A percentile compares a stretch with the other conserved stretches of the same genome.
Conservation (phyloP, 176 grass and related monocot species). For the Bothriochloa decipiens region DNA sequence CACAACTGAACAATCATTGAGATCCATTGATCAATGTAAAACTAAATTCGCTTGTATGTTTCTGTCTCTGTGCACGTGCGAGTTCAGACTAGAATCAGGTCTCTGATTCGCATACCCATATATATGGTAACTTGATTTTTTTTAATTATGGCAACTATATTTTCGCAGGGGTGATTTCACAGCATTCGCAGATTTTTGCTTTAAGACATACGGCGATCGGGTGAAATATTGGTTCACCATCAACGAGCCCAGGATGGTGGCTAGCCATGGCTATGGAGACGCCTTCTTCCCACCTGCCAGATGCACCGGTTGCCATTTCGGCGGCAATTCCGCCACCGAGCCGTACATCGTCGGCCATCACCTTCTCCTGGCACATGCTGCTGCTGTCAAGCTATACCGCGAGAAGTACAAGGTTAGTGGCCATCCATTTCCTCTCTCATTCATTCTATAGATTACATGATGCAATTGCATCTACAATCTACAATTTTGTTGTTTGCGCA, state of each 20-base stretch:
- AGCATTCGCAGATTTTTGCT: conserved; percentile 74
- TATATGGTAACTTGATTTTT: too few relatives aligned
- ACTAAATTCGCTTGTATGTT: not conserved
- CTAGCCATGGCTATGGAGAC: conserved; percentile 75
- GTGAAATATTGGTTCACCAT: conserved; percentile 95
- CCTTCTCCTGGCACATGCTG: conserved; percentile 75
- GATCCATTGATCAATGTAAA: too few relatives aligned
- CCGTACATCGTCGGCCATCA: conserved; percentile 82
- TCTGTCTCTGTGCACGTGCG: too few relatives aligned
- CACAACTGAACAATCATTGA: too few relatives aligned
- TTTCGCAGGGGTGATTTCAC: conserved; percentile 57
- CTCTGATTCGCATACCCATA: too few relatives aligned
- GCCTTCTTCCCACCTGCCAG: conserved; percentile 69
- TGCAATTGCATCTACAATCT: too few relatives aligned
- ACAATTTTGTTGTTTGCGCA: not conserved
- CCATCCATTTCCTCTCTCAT: not conserved
- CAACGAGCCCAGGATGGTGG: conserved; percentile 87
- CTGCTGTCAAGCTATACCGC: conserved; percentile 69
- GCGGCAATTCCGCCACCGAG: conserved; percentile 78
- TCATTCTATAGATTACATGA: not conserved
- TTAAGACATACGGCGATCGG: conserved; percentile 64
- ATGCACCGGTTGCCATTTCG: conserved; percentile 65
- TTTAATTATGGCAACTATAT: not conserved
- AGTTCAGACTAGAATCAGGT: too few relatives aligned
- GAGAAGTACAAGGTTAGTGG: conserved; percentile 68